Evolutionary conservation across 2,329 filamentous ascomycete species (phyloP).

Genomic region (Didymella pinodella): DNA sequence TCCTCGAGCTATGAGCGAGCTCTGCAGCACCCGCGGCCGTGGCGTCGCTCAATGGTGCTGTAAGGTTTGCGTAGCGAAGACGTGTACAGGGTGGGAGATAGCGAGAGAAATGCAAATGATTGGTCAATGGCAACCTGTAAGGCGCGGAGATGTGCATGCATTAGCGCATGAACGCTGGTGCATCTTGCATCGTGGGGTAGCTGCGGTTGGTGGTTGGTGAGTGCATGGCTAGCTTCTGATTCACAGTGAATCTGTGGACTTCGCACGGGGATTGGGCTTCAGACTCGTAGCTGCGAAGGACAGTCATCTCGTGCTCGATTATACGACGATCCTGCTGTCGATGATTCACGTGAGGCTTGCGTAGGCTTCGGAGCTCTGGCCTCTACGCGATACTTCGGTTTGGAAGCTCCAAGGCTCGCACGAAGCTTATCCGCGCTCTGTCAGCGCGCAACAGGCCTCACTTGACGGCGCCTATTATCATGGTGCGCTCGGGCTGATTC

Average conservation of each 20-base stretch:
- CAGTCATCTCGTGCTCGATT: not conserved
- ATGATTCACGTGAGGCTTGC: not conserved
- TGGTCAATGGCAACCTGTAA: constrained; percentile 11
- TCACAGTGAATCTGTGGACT: constrained; percentile 1
- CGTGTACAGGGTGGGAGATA: constrained; percentile 12
- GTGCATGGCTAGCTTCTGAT: constrained; percentile 12
- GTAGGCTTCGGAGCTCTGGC: constrained; percentile 4
- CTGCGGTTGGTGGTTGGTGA: constrained; percentile 20
- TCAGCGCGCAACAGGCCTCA: constrained; percentile 6
- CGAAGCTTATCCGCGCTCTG: constrained; percentile 12
- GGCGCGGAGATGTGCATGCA: constrained; percentile 21
- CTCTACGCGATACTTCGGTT: not conserved
- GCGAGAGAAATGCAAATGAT: constrained; percentile 1
- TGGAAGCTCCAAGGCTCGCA: constrained; percentile 5
- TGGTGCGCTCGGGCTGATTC: constrained; percentile 2
- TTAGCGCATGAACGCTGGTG: constrained; percentile 12
- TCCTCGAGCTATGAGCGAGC: too few relatives aligned
- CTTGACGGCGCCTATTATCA: constrained; percentile 3
- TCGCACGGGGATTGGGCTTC: constrained; percentile 3
- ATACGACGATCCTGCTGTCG: not conserved
- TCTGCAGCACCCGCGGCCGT: not conserved
- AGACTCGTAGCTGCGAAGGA: not conserved
- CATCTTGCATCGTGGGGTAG: constrained; percentile 21
- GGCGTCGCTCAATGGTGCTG: not conserved
- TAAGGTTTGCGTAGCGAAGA: constrained; percentile 1